Evolutionary conservation across 2,329 filamentous ascomycete genomes (phyloP).

Genomic region (Trichoderma asperellum): DNA sequence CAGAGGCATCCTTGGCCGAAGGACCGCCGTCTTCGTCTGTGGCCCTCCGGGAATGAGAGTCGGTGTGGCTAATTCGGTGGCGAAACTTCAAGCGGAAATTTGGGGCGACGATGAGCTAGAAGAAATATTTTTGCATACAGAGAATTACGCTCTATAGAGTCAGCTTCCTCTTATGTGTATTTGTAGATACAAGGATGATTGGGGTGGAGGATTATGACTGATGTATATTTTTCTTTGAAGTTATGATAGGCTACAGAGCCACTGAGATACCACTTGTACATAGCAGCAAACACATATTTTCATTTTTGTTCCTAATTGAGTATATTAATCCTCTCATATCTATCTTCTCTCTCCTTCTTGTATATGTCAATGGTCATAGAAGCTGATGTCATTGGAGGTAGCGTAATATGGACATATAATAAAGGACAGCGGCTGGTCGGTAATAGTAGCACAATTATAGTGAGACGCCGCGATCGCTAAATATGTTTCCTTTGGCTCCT

Average conservation of each 20-base stretch:
- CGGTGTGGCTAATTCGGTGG: constrained; percentile 85
- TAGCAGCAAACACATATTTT: constrained; percentile 20
- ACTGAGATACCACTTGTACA: constrained; percentile 28
- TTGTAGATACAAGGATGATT: constrained; percentile 17
- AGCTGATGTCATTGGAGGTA: neutral
- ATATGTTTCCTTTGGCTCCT: neutral
- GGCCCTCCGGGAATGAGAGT: constrained; percentile 86
- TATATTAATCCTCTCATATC: neutral
- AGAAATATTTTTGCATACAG: constrained; percentile 91
- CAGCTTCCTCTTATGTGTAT: neutral
- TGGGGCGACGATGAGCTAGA: constrained; percentile 78
- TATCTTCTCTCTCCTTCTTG: neutral
- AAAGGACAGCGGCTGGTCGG: neutral
- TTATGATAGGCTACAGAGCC: constrained; percentile 22
- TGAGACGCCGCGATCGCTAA: neutral
- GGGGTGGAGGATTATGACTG: constrained; percentile 17
- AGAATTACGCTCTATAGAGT: constrained; percentile 82
- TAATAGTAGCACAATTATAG: neutral
- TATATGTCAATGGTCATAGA: neutral
- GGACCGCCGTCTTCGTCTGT: constrained; percentile 91
- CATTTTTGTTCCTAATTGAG: neutral
- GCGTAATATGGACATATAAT: neutral
- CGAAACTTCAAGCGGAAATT: constrained; percentile 78
- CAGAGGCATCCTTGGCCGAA: constrained; percentile 71
- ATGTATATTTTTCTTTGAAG: constrained; percentile 23